These are phyloP conservation scores for Nidularia pulvinata DNA, from an alignment of 768 basidiomycete species.

Conservation along the genomic window DNA sequence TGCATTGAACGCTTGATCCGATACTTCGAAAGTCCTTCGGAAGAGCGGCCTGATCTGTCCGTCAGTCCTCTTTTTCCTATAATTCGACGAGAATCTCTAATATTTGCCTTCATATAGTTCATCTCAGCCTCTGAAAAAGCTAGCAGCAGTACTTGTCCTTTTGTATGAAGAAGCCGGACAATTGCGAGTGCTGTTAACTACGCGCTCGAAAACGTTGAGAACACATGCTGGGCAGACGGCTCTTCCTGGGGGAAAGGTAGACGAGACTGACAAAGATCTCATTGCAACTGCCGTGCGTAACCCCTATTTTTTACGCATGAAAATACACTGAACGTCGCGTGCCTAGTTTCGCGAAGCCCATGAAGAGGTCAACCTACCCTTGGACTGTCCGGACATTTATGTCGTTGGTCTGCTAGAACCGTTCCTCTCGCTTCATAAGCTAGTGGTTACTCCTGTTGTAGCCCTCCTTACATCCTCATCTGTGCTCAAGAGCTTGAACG, in stretches of 20 bases:
- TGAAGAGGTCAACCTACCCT: constrained; percentile 81
- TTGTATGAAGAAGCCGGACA: constrained; percentile 71
- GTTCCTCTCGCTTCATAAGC: constrained; percentile 61
- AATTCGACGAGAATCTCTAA: constrained; percentile 6
- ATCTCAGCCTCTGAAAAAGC: constrained; percentile 33
- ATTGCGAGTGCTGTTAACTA: constrained; percentile 81
- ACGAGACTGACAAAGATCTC: constrained; percentile 60
- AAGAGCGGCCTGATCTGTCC: constrained; percentile 49
- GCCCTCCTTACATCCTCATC: constrained; percentile 59
- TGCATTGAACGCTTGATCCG: constrained; percentile 40
- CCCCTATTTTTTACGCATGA: neutral
- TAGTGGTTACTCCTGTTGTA: constrained; percentile 81
- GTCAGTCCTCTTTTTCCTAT: constrained; percentile 27
- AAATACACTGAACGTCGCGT: too few relatives aligned
- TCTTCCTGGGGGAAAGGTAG: constrained; percentile 78
- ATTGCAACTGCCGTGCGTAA: constrained; percentile 73
- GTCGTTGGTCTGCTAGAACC: constrained; percentile 64
- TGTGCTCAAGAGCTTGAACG: constrained; percentile 49
- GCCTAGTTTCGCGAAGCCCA: constrained; percentile 76
- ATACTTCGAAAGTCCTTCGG: constrained; percentile 12
- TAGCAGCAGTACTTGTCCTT: constrained; percentile 79
- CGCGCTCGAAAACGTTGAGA: constrained; percentile 74
- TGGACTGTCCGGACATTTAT: constrained; percentile 54
- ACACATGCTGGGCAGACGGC: constrained; percentile 85
- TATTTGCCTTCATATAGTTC: constrained; percentile 20